Conservation (phyloP, 495 filamentous ascomycete species). For the Barbatosphaeria neglecta region DNA sequence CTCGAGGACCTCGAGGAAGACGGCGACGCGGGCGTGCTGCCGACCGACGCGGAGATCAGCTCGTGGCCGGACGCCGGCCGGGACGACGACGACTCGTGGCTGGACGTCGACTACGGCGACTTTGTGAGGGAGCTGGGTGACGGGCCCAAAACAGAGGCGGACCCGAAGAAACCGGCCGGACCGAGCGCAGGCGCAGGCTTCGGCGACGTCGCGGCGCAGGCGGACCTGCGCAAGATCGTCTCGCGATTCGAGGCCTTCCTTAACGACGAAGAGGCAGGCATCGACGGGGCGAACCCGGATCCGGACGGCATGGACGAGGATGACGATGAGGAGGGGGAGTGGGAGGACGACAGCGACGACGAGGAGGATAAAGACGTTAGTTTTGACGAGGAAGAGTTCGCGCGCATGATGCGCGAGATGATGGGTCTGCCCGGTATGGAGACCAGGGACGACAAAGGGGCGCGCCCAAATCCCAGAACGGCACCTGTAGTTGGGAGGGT, state of each 20-base stretch:
- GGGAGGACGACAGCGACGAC: constrained; percentile 28
- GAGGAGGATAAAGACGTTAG: constrained; percentile 63
- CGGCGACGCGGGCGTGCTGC: constrained; percentile 43
- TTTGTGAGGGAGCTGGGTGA: constrained; percentile 66
- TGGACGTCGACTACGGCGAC: constrained; percentile 82
- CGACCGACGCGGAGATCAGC: constrained; percentile 60
- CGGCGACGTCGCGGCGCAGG: constrained; percentile 69
- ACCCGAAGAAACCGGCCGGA: constrained; percentile 8
- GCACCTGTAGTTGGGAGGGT: neutral
- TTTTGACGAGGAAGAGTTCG: constrained; percentile 78
- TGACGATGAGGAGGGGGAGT: constrained; percentile 46
- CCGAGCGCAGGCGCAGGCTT: constrained; percentile 31
- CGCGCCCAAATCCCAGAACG: constrained; percentile 12
- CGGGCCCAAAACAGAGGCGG: constrained; percentile 10
- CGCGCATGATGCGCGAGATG: constrained; percentile 86
- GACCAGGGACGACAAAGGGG: constrained; percentile 11
- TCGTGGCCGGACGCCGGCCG: constrained; percentile 47
- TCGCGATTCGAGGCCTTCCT: constrained; percentile 85
- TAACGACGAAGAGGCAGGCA: constrained; percentile 70
- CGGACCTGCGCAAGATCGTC: constrained; percentile 80
- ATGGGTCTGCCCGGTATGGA: constrained; percentile 53
- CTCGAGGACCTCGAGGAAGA: constrained; percentile 57
- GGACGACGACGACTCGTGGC: constrained; percentile 81
- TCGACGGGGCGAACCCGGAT: constrained; percentile 67
- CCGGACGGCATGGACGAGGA: constrained; percentile 64